Evolutionary conservation across 345 rosid species (phyloP).

Genomic region (Aquilaria sinensis): DNA sequence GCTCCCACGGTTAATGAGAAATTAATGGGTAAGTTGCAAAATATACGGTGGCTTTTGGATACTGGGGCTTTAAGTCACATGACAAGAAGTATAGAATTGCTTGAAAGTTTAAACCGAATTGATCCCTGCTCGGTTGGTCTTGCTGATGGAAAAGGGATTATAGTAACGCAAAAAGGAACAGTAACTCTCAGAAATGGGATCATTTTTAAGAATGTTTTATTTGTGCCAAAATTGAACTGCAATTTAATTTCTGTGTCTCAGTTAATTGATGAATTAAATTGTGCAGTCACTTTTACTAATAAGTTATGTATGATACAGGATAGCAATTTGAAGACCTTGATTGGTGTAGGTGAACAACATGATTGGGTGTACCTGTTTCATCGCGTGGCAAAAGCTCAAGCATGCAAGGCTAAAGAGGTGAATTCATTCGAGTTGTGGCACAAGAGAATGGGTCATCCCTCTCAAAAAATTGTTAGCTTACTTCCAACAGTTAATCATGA

Average conservation of each 20-base stretch:
- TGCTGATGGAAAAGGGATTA: neutral
- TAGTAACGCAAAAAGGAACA: neutral
- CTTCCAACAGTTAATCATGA: no score
- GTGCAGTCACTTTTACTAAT: no score
- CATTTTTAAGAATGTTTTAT: neutral
- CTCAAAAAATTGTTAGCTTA: no score
- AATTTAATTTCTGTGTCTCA: neutral
- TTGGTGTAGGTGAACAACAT: neutral
- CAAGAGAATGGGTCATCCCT: no score
- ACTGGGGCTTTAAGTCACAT: neutral
- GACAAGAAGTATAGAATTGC: neutral
- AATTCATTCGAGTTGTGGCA: constrained; percentile 5
- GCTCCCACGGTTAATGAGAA: no score
- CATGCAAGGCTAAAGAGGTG: neutral
- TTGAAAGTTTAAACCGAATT: neutral
- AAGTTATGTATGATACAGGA: no score
- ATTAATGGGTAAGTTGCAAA: neutral
- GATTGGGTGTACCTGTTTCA: constrained; percentile 4
- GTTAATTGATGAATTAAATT: no score
- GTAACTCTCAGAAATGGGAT: neutral
- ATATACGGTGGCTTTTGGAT: constrained; percentile 1
- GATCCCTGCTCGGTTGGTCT: neutral
- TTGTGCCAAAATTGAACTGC: neutral
- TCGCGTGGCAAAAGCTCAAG: neutral
- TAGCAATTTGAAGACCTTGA: no score